Conservation (phyloP, 2,329 filamentous ascomycete species). For the Xylariaceae sp. region DNA sequence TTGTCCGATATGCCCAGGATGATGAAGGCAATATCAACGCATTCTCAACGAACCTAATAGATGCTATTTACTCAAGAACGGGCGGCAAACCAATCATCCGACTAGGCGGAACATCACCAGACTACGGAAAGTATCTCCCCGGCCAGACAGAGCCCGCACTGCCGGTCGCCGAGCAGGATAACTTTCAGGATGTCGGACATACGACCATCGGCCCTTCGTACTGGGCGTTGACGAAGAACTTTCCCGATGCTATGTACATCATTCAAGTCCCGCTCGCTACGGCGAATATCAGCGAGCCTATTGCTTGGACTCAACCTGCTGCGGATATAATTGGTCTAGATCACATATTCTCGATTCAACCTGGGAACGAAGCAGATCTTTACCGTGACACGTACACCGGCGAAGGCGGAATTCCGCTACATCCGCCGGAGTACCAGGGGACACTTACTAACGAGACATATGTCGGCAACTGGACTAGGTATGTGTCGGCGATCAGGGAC, state of each 20-base stretch:
- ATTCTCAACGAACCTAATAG: conserved; percentile 34
- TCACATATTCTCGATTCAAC: conserved; percentile 35
- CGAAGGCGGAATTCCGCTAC: conserved; percentile 25
- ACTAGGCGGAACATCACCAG: conserved; percentile 34
- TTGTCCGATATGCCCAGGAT: conserved; percentile 32
- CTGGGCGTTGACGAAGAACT: conserved; percentile 32
- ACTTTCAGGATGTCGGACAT: conserved; percentile 33
- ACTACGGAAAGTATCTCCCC: conserved; percentile 34
- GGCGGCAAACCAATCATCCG: conserved; percentile 34
- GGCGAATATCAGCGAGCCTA: conserved; percentile 33
- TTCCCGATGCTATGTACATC: conserved; percentile 33
- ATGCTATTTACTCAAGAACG: conserved; percentile 32
- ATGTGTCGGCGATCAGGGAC: conserved; percentile 30
- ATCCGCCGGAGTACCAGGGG: conserved; percentile 34
- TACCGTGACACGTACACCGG: conserved; percentile 29
- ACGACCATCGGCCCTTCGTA: conserved; percentile 35
- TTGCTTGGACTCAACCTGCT: conserved; percentile 33
- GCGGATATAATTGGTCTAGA: conserved; percentile 29
- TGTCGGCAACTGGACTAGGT: conserved; percentile 34
- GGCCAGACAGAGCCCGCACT: conserved; percentile 31
- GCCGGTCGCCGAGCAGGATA: conserved; percentile 32
- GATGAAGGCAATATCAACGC: conserved; percentile 30
- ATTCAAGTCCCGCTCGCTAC: conserved; percentile 35
- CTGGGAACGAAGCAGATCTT: conserved; percentile 35
- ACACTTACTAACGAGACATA: conserved; percentile 33